Evolutionary conservation across 2,329 filamentous ascomycete genomes (phyloP).

Genomic region (Paracamarosporium sp.): DNA sequence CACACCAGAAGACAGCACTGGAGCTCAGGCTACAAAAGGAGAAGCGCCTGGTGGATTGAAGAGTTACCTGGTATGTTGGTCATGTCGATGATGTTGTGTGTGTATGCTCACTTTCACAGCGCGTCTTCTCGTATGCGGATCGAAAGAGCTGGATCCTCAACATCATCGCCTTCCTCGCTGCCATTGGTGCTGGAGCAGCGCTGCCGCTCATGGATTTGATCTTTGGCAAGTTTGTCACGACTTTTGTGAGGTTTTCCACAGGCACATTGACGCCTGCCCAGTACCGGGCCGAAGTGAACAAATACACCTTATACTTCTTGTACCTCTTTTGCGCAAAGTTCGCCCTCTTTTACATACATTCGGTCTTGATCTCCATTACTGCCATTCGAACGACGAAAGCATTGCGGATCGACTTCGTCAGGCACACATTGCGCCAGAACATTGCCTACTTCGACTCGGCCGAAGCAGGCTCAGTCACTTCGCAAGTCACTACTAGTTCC

Average conservation of each 20-base stretch:
- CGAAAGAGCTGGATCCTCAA: conserved; percentile 39
- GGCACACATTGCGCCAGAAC: conserved; percentile 62
- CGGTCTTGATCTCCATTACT: conserved; percentile 55
- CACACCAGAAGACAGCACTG: conserved; percentile 4
- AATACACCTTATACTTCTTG: conserved; percentile 68
- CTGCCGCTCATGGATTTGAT: conserved; percentile 60
- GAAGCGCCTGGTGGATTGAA: conserved; percentile 25
- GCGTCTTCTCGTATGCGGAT: conserved; percentile 46
- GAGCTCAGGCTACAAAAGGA: conserved; percentile 6
- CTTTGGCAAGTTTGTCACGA: conserved; percentile 58
- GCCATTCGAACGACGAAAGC: conserved; percentile 60
- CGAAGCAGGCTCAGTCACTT: conserved; percentile 91
- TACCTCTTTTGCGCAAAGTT: conserved; percentile 74
- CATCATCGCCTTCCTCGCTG: conserved; percentile 38
- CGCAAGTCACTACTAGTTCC: conserved; percentile 91
- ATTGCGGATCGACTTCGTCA: conserved; percentile 67
- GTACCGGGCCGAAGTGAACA: conserved; percentile 48
- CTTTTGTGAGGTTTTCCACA: conserved; percentile 52
- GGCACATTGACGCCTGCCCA: conserved; percentile 38
- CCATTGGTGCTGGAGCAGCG: conserved; percentile 53
- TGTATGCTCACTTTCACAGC: conserved; percentile 27
- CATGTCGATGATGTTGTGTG: background rate
- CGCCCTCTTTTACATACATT: conserved; percentile 61
- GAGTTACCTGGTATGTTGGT: conserved; percentile 30
- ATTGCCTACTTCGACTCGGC: conserved; percentile 72